A percentile compares a stretch with the other conserved stretches of the same genome.
phyloP scores from a whole-genome alignment of 2,329 filamentous ascomycete genomes.

The Seiridium unicorne region DNA sequence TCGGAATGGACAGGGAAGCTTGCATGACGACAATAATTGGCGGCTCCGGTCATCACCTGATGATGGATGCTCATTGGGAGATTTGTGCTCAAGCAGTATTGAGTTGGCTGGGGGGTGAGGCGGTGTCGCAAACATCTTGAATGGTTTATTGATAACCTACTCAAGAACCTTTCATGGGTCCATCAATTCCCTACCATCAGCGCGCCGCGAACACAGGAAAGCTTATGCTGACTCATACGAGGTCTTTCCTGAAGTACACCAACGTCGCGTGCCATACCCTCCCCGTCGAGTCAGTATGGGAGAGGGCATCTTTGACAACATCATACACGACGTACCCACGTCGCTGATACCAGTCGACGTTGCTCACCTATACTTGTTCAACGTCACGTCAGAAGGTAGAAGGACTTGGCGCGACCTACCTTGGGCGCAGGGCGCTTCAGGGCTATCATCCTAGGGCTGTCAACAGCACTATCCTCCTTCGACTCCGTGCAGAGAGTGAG shows the following conservation, averaged over 20 bases:
- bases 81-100: conserved; percentile 7
- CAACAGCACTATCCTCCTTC: conserved; percentile 13
- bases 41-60: conserved; percentile 10
- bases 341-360: conserved; percentile 22
- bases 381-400: not conserved
- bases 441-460: conserved; percentile 19
- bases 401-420: not conserved
- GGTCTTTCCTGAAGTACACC: conserved; percentile 16
- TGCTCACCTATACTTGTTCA: conserved; percentile 14
- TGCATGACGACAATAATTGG: not conserved
- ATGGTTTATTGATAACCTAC: no score
- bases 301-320: conserved; percentile 11
- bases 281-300: conserved; percentile 17
- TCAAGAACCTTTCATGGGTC: no score
- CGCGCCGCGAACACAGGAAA: no score
- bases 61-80: conserved; percentile 13
- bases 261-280: conserved; percentile 13
- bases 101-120: conserved; percentile 7
- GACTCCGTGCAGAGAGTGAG: conserved; percentile 20
- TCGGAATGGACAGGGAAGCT: not conserved
- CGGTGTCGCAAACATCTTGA: not conserved
- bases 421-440: not conserved
- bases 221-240: not conserved
- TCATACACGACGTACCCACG: conserved; percentile 19
- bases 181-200: no score